phyloP scores from a whole-genome alignment of 176 grass and related monocot genomes.

The Puya raimondii region DNA sequence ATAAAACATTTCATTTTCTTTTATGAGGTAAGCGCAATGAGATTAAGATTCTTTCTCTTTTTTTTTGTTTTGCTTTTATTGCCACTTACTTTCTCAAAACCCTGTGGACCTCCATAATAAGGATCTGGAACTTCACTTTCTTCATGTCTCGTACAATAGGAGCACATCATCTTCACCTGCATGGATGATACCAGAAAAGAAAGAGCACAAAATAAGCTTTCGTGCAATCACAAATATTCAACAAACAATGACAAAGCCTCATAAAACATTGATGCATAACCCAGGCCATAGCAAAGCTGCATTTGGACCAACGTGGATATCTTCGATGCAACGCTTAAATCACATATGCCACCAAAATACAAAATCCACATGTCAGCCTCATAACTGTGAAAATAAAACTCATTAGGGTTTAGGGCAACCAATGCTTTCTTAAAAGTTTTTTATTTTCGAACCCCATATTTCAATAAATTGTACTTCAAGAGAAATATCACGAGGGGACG shows the following conservation, averaged over 20 bases:
- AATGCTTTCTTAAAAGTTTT: too few relatives aligned
- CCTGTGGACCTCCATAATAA: conserved; percentile 84
- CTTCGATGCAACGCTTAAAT: too few relatives aligned
- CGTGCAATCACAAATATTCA: not conserved
- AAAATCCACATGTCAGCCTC: too few relatives aligned
- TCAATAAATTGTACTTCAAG: too few relatives aligned
- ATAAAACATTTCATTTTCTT: not conserved
- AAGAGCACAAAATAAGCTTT: not conserved
- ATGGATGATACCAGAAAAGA: not conserved
- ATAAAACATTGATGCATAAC: too few relatives aligned
- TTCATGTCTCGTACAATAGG: conserved; percentile 71
- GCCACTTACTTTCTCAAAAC: conserved; percentile 74
- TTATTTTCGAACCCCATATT: too few relatives aligned
- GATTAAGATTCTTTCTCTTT: not conserved
- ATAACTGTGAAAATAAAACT: too few relatives aligned
- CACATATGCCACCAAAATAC: too few relatives aligned
- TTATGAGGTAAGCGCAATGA: not conserved
- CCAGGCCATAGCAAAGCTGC: too few relatives aligned
- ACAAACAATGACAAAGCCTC: conserved; percentile 1
- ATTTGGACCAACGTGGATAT: too few relatives aligned
- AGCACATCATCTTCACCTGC: conserved; percentile 87
- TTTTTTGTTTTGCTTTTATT: not conserved
- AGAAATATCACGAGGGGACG: too few relatives aligned
- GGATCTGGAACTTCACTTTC: conserved; percentile 97
- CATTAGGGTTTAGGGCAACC: too few relatives aligned